Evolutionary conservation across 2,329 filamentous ascomycete species (phyloP), one percentile per base, ranked within the genome.

Genomic region (Beauveria varroae): DNA sequence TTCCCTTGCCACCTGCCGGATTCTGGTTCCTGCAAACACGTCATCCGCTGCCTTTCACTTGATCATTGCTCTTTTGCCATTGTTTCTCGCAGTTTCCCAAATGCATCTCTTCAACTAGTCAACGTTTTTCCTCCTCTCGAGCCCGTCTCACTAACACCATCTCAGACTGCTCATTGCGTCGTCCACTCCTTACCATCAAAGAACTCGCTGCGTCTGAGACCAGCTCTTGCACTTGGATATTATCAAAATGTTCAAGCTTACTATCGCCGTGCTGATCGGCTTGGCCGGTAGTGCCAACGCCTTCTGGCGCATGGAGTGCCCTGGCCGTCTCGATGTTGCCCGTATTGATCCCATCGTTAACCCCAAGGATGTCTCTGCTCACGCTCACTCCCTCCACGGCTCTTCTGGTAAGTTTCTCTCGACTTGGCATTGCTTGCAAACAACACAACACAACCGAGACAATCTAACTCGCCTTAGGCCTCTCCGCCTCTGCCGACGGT

Each of bases 251-350:
- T 67, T 74, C 66, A 74, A 71, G 64, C 68, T 68, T 43, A 57
- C 72, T 41, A 50, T 70, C 63, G 66, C 70, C 64, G 65, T 74
- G 52, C 68, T 72, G 20, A 70, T 68, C 49, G 70, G 70, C 66
- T 68, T 76, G 34, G 64, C 75, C 43, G 70, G 71, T 46, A 66
- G 75, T 62, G 80, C 79, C 52, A 71, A 81, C 67, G 92, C 89
- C 63, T 96, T 96, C 75, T 96, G 90, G 90, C 90, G 92, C 71
- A 89, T 96, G 82, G 88, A 91, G 68, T 96, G 91, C 74, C 88
- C 84, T 67, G 86, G 86, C 61, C 81, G 83, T 52, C 79, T 86
- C 65, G 90, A 86, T 64, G 72, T 90, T 62, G 88, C 85, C 55
- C 84, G 90, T 62, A 79, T 96, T 46, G 91, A 96, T 70, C 91